Evolutionary conservation across 1,139 yeast genomes (phyloP).

Genomic region (Geotrichum cucujoidarum): DNA sequence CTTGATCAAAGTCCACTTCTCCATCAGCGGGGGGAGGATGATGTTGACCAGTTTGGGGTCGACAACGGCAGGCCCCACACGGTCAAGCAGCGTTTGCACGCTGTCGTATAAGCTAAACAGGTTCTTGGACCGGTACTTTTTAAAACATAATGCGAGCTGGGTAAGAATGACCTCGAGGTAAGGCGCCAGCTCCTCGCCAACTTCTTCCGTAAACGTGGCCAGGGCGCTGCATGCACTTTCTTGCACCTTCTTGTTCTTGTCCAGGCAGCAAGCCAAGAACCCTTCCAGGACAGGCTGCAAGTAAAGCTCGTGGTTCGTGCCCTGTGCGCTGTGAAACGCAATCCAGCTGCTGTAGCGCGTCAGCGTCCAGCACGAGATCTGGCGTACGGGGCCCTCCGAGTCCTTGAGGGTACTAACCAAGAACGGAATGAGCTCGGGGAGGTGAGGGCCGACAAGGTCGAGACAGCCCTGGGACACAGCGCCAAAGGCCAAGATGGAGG

Average conservation of each 20-base stretch:
- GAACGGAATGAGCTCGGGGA: slow-evolving; percentile 80
- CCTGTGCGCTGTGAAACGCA: slow-evolving; percentile 39
- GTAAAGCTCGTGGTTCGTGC: slow-evolving; percentile 54
- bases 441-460: slow-evolving; percentile 61
- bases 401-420: slow-evolving; percentile 76
- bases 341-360: slow-evolving; percentile 85
- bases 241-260: slow-evolving; percentile 85
- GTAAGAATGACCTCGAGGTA: slow-evolving; percentile 62
- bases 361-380: slow-evolving; percentile 92
- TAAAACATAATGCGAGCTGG: slow-evolving; percentile 71
- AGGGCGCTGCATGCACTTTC: slow-evolving; percentile 90
- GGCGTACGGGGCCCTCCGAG: slow-evolving; percentile 78
- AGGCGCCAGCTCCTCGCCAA: slow-evolving; percentile 56
- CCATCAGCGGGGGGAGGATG: slow-evolving; percentile 74
- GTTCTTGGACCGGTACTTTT: slow-evolving; percentile 74
- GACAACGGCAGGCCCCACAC: slow-evolving; percentile 45
- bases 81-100: slow-evolving; percentile 85
- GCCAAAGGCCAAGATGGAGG: slow-evolving; percentile 90
- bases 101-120: slow-evolving; percentile 81
- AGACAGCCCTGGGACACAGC: slow-evolving; percentile 89
- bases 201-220: slow-evolving; percentile 73
- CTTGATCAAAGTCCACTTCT: slow-evolving; percentile 66
- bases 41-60: slow-evolving; percentile 50
- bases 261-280: slow-evolving; percentile 68
- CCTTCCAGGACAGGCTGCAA: slow-evolving; percentile 68